These are phyloP conservation scores for Linaria vulgaris DNA, from an alignment of 257 asterid genomes.

Conservation along the genomic window DNA sequence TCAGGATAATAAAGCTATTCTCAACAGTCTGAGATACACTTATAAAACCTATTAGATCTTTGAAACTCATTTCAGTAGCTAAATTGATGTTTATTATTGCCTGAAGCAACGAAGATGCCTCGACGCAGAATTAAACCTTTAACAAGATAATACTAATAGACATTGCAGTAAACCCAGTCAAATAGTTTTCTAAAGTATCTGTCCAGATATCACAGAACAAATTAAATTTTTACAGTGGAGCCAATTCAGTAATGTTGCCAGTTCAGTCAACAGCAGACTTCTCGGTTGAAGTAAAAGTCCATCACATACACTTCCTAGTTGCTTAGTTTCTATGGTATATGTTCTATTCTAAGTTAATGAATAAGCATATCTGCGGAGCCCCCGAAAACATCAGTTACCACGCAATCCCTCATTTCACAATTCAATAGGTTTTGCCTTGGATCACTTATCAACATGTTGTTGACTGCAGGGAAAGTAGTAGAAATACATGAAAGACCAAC, in stretches of 20 bases:
- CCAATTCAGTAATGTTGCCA: not conserved
- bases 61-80: not conserved
- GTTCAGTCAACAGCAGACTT: slow-evolving; percentile 2
- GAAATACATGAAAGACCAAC: not conserved
- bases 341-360: not conserved
- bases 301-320: not conserved
- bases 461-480: not conserved
- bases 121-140: not conserved
- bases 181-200: not conserved
- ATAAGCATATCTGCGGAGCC: not conserved
- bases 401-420: not conserved
- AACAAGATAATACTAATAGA: not conserved
- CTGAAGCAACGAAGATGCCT: too few species aligned
- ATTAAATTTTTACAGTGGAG: not conserved
- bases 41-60: not conserved
- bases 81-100: not conserved
- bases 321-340: not conserved
- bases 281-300: not conserved
- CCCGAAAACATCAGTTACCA: not conserved
- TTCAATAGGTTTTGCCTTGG: not conserved
- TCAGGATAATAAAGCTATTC: not conserved
- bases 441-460: not conserved
- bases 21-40: not conserved
- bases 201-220: not conserved
- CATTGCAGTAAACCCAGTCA: not conserved